Conservation (phyloP, 495 filamentous ascomycete species). For the Hypomontagnella monticulosa region DNA sequence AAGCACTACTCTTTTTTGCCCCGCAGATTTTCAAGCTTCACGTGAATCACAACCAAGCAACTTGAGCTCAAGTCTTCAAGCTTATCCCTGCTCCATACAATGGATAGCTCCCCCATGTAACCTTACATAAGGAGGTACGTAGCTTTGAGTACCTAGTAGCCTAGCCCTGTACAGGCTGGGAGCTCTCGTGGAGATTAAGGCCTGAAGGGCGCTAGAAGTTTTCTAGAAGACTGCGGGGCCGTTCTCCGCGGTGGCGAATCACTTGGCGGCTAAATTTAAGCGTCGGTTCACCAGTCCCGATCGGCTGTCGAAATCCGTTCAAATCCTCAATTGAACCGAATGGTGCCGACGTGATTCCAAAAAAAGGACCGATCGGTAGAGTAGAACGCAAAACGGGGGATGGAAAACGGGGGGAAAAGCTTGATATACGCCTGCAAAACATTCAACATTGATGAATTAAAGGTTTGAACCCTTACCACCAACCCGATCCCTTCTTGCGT, state of each 20-base stretch:
- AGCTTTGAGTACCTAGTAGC: no score
- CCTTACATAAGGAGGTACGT: conserved; percentile 24
- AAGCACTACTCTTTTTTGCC: conserved; percentile 9
- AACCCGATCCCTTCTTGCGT: no score
- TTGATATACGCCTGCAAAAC: background rate
- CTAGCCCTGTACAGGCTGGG: no score
- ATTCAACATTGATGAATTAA: background rate
- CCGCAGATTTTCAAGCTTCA: background rate
- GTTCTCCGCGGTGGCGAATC: conserved; percentile 34
- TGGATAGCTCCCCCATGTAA: background rate
- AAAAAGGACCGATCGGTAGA: conserved; percentile 35
- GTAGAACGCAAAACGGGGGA: background rate
- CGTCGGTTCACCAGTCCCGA: conserved; percentile 31
- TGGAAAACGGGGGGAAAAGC: no score
- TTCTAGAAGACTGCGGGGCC: conserved; percentile 35
- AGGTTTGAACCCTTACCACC: no score
- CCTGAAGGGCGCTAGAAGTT: conserved; percentile 37
- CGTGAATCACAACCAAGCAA: conserved; percentile 13
- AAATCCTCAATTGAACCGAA: conserved; percentile 40
- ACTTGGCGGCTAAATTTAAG: conserved; percentile 41
- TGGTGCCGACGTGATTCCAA: conserved; percentile 23
- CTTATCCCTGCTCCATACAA: no score
- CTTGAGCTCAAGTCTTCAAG: no score
- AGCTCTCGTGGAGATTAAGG: background rate
- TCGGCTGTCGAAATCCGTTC: conserved; percentile 16